These are phyloP conservation scores for Boletus insuetus DNA, from an alignment of 768 basidiomycete genomes.

Conservation along the genomic window DNA sequence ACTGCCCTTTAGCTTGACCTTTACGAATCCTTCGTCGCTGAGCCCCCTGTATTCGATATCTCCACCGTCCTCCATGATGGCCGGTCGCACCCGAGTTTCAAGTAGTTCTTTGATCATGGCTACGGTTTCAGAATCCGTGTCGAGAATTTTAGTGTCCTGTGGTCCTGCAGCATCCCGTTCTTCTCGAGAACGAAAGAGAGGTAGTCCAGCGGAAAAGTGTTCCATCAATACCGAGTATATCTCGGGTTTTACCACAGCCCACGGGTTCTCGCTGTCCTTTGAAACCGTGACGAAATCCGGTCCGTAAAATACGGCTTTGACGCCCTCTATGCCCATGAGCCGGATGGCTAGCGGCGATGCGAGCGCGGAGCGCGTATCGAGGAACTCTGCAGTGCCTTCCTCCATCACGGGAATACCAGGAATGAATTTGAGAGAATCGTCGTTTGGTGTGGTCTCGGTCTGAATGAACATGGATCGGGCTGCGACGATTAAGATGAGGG, in stretches of 20 bases:
- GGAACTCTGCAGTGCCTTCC: constrained; percentile 89
- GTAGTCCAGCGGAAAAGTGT: constrained; percentile 87
- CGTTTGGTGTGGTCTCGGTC: constrained; percentile 96
- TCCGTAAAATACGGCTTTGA: constrained; percentile 87
- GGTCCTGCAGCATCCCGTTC: constrained; percentile 81
- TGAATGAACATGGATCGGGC: constrained; percentile 97
- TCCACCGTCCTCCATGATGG: constrained; percentile 98
- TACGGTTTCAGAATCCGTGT: constrained; percentile 93
- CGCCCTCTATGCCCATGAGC: constrained; percentile 92
- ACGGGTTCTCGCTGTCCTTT: constrained; percentile 80
- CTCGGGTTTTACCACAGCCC: constrained; percentile 94
- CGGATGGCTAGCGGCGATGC: constrained; percentile 93
- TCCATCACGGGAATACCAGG: constrained; percentile 89
- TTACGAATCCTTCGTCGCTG: constrained; percentile 77
- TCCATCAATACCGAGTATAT: constrained; percentile 97
- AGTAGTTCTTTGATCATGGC: constrained; percentile 99
- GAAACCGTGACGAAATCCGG: constrained; percentile 98
- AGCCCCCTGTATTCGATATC: constrained; percentile 97
- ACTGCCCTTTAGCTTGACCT: constrained; percentile 92
- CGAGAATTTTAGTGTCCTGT: constrained; percentile 90
- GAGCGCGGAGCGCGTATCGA: constrained; percentile 83
- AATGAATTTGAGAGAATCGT: constrained; percentile 97
- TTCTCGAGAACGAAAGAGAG: constrained; percentile 82
- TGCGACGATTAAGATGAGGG: constrained; percentile 23
- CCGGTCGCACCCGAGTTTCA: constrained; percentile 91